These are phyloP conservation scores for Buxus sempervirens DNA, from an alignment of 164 flowering plant genomes.

Conservation along the genomic window DNA sequence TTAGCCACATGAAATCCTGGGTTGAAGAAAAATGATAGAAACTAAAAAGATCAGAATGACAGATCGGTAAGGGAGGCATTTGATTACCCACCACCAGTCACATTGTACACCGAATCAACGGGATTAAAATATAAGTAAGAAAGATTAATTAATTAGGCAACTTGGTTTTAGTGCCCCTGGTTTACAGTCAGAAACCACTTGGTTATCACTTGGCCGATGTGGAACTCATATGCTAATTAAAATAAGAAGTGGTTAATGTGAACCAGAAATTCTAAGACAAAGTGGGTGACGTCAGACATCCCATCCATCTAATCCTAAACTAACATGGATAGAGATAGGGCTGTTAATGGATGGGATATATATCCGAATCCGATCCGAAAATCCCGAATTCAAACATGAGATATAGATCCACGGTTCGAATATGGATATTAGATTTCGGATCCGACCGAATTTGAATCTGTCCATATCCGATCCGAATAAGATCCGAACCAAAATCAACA, in stretches of 20 bases:
- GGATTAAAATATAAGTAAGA: neutral
- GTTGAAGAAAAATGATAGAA: neutral
- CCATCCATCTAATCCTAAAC: slow-evolving; percentile 1
- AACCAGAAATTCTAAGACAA: neutral
- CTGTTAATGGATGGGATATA: no score
- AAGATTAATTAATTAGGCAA: neutral
- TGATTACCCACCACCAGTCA: neutral
- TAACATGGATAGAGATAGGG: neutral
- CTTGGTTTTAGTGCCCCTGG: neutral
- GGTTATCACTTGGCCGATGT: neutral
- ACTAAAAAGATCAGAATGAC: no score
- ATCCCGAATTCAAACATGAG: no score
- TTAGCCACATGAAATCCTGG: no score
- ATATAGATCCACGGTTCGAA: no score
- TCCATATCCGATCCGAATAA: no score
- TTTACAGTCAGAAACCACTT: slow-evolving; percentile 3
- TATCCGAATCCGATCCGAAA: no score
- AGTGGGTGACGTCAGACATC: neutral
- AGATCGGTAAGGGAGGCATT: neutral
- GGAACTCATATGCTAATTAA: no score
- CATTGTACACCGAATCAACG: neutral
- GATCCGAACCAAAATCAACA: no score
- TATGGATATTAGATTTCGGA: no score
- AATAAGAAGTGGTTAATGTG: neutral
- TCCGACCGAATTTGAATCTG: no score